Conservation (phyloP, 768 basidiomycete species). For the Coprinopsis marcescibilis region DNA sequence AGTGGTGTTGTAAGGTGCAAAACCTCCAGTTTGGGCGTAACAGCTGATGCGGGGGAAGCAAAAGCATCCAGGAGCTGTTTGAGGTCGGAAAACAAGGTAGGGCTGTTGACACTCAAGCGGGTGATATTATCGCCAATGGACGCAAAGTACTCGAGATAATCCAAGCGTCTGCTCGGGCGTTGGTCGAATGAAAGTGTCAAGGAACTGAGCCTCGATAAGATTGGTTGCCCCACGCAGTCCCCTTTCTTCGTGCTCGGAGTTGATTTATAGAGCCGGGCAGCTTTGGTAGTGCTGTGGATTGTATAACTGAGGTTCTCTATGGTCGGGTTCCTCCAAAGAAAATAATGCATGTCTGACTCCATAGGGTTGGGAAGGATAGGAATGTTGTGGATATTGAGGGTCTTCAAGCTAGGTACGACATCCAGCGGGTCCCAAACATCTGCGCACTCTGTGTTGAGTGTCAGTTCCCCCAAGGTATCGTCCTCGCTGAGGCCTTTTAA, state of each 20-base stretch:
- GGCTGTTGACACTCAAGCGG: background rate
- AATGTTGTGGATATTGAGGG: background rate
- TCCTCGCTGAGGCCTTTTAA: background rate
- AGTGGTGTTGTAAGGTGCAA: background rate
- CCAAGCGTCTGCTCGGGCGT: background rate
- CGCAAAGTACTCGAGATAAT: background rate
- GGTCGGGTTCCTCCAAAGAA: background rate
- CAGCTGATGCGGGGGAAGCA: too few relatives aligned
- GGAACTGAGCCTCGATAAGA: background rate
- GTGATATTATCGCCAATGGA: background rate
- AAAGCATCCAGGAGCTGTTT: background rate
- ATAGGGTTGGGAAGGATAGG: background rate
- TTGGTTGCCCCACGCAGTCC: too few relatives aligned
- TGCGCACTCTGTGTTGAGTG: background rate
- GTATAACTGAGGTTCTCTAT: background rate
- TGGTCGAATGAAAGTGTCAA: background rate
- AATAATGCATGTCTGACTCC: background rate
- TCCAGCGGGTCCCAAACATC: background rate
- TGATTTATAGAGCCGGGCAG: too few relatives aligned
- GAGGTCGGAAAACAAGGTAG: background rate
- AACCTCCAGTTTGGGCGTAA: background rate
- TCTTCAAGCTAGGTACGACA: background rate
- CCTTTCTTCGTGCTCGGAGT: background rate
- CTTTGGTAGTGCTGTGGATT: background rate
- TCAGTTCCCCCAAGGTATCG: background rate